Conservation (phyloP, 2,329 filamentous ascomycete genomes). For the Scedosporium boydii region DNA sequence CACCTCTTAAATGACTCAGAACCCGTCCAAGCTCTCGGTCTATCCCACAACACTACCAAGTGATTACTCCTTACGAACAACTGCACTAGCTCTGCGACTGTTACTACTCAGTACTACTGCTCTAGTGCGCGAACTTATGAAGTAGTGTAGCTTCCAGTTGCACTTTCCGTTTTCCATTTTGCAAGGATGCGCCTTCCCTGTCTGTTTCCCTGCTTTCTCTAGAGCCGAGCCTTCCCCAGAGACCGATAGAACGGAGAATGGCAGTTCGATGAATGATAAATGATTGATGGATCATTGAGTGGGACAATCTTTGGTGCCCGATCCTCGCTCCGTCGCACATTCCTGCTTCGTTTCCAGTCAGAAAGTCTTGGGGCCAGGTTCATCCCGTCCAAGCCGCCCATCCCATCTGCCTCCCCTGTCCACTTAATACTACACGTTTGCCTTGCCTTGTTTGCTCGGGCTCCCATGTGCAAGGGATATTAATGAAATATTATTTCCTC, state of each 20-base stretch:
- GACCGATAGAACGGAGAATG: not conserved
- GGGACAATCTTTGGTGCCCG: not conserved
- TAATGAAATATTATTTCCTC: not conserved
- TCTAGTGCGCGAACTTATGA: no score
- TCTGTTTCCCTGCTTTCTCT: not conserved
- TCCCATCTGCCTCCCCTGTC: not conserved
- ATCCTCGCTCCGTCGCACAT: not conserved
- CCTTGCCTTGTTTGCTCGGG: not conserved
- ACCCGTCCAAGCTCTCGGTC: not conserved
- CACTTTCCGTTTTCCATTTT: not conserved
- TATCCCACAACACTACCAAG: not conserved
- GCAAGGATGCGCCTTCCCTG: not conserved
- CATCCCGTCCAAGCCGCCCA: no score
- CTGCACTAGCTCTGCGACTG: no score
- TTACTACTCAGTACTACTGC: no score
- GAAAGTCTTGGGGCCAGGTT: no score
- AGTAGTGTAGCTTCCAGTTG: not conserved
- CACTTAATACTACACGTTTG: not conserved
- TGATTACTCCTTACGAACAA: no score
- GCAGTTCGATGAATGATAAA: not conserved
- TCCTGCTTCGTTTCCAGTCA: no score
- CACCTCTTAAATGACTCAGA: not conserved
- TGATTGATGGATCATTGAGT: not conserved
- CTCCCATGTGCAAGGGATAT: not conserved
- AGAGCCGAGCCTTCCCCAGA: not conserved